Evolutionary conservation across 192 early-diverging fungal species (phyloP), one percentile per base, ranked within the genome.

Genomic region (Phycomyces nitens): DNA sequence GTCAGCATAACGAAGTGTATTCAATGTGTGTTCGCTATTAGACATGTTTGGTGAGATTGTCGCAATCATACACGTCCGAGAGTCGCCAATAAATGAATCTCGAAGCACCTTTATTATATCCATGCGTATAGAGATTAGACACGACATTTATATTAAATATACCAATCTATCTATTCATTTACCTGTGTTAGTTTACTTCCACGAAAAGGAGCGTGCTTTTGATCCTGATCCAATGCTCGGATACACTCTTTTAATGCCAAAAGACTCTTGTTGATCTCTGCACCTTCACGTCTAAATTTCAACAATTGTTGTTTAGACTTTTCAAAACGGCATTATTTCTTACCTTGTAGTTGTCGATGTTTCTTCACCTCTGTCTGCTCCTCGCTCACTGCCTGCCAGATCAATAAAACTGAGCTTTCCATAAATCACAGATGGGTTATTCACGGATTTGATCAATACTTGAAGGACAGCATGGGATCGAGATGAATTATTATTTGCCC

Each of bases 231-330:
- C 49, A 97, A 72, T 1, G 96, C 94, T 56, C 95, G 88, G 77
- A 99, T 99, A 67, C 95, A 97, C 66, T 97, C 95, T 73, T 99
- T 97, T 58, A 99, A 74, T 0, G 96, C 96, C 53, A 99, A 77
- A 59, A 99, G 76, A 65, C 92, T 93, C 75, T 96, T 96, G 80
- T 99, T 99, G 79, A 99, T 99, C 74, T 99, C 95, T 0, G 95
- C 91, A 9, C 95, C 96, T 69, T 99, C 96, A 91, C 94, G 92
- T 67, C 92, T 87, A 66, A 57, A 22, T 8, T 47, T 7, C 29
- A 7, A 7, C 7, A 34, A 34, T 34, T 5, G 20, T 58, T n/a
- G 21, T 40, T 39, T 39, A 18, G 14, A 18, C 41, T 11, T 14
- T 47, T 61, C 29, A 11, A 49, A 15, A 7, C 8, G 5, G 14